Conservation (phyloP, 1,139 yeast species). For the Scheffersomyces stambukii region DNA sequence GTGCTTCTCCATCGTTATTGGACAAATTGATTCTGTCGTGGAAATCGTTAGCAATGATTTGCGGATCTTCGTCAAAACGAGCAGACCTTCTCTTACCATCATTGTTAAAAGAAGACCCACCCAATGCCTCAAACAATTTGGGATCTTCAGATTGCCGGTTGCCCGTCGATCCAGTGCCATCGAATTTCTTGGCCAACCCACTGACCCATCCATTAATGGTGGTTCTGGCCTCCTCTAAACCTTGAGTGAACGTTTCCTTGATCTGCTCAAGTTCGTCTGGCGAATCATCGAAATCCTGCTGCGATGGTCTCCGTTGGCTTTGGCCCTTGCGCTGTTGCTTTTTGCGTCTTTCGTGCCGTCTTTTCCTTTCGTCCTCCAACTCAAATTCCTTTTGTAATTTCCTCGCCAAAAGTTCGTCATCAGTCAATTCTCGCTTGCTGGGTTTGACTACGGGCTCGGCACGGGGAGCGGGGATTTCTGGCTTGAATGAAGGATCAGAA, state of each 20-base stretch:
- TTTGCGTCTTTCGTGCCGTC: slow-evolving; percentile 15
- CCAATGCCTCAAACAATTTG: slow-evolving; percentile 45
- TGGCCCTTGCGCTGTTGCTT: slow-evolving; percentile 12
- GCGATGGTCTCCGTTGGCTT: slow-evolving; percentile 17
- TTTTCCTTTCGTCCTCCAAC: slow-evolving; percentile 36
- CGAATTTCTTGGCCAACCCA: slow-evolving; percentile 60
- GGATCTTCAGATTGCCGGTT: slow-evolving; percentile 17
- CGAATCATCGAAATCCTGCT: slow-evolving; percentile 46
- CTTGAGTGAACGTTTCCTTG: slow-evolving; percentile 67
- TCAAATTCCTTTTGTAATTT: slow-evolving; percentile 71
- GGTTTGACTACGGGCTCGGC: slow-evolving; percentile 3
- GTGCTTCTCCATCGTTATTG: slow-evolving; percentile 42
- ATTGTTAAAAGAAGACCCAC: slow-evolving; percentile 39
- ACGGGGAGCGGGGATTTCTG: slow-evolving; percentile 48
- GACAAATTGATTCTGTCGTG: slow-evolving; percentile 50
- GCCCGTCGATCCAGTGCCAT: slow-evolving; percentile 6
- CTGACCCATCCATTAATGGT: slow-evolving; percentile 82
- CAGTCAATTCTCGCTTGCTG: slow-evolving; percentile 21
- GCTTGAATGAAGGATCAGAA: slow-evolving; percentile 71
- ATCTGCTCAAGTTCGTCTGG: slow-evolving; percentile 68
- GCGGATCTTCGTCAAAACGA: slow-evolving; percentile 53
- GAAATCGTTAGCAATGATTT: slow-evolving; percentile 50
- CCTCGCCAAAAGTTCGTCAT: slow-evolving; percentile 84
- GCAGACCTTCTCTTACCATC: slow-evolving; percentile 27
- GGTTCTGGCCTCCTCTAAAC: slow-evolving; percentile 78